Evolutionary conservation across 495 filamentous ascomycete genomes (phyloP), one percentile per base, ranked within the genome.

Genomic region (Haplographium delicatum): DNA sequence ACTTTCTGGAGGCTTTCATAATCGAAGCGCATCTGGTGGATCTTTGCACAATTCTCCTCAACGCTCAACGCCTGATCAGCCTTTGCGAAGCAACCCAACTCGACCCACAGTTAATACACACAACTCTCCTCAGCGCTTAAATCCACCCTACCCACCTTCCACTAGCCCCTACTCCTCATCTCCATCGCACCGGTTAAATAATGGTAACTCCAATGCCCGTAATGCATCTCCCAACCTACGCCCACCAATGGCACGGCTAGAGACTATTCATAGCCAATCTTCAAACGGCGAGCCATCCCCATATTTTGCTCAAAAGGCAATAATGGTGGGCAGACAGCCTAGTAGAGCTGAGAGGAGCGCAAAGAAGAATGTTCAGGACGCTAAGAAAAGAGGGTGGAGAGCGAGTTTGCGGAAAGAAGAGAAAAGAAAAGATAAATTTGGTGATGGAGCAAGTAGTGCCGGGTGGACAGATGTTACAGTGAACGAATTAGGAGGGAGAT

Each of bases 341-440:
- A 76, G 76, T 55, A 72, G 76, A 41, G 74, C 72, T 11, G 71
- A 74, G 50, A 68, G 72, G 24, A 76, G 71, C 19, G 77, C 76
- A 15, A 65, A 73, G 20, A 76, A 75, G 53, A 80, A 80, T 34
- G 72, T 79, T 8, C 64, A 71, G 13, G 74, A 80, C 44, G 77
- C 76, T 2, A 77, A 71, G 65, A 70, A 67, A 47, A 65, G 66
- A 34, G 72, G 76, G 2, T 82, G 78, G 72, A 74, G 65, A 8
- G 70, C 70, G 1, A 62, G 66, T 38, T 61, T 68, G 44, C 66
- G 58, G 54, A 68, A 66, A 51, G 61, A 54, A 23, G 63, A 60
- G 57, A 53, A 56, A 37, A 71, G 48, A 16, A 63, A 65, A 54
- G 67, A 65, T 46, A 66, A 70, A 43, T 51, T 64, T 31, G 55